Percentiles rank a stretch among this genome's conserved stretches.
phyloP scores from a whole-genome alignment of 2,329 filamentous ascomycete genomes.

The Stagonosporopsis cucurbitacearum region DNA sequence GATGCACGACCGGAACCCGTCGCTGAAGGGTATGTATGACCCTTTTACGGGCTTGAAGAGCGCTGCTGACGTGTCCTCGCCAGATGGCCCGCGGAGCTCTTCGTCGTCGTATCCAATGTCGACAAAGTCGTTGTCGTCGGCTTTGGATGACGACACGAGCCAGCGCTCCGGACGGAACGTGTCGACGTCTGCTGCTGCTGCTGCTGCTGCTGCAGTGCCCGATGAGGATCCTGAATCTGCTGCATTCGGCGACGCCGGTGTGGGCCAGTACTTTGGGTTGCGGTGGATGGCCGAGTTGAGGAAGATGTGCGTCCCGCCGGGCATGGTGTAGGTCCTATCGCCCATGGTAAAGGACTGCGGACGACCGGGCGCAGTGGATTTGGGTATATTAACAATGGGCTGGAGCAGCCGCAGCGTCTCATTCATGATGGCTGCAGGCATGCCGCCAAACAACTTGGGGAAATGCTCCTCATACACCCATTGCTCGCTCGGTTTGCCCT shows the following conservation, averaged over 20 bases:
- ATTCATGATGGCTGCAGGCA: conserved; percentile 77
- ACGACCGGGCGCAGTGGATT: conserved; percentile 56
- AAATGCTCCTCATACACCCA: conserved; percentile 77
- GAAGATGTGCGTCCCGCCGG: conserved; percentile 62
- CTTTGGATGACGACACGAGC: conserved; percentile 58
- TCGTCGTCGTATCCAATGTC: conserved; percentile 55
- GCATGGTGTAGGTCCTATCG: conserved; percentile 65
- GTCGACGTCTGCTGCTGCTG: conserved; percentile 59
- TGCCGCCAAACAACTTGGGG: conserved; percentile 69
- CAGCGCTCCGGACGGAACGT: conserved; percentile 77
- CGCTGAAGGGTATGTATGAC: conserved; percentile 63
- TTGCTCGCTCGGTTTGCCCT: conserved; percentile 61
- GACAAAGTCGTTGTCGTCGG: conserved; percentile 34
- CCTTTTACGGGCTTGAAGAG: conserved; percentile 61
- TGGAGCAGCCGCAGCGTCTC: conserved; percentile 77
- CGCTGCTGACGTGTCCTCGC: conserved; percentile 66
- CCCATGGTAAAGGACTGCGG: conserved; percentile 66
- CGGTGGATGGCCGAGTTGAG: conserved; percentile 65
- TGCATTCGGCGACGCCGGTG: conserved; percentile 41
- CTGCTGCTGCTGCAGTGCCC: background rate
- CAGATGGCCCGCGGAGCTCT: conserved; percentile 65
- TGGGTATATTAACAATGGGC: conserved; percentile 74
- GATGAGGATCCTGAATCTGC: too few relatives aligned
- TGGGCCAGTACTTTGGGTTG: conserved; percentile 77
- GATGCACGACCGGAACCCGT: conserved; percentile 62